These are phyloP conservation scores for Chiua virens DNA, from an alignment of 768 basidiomycete genomes.

Conservation along the genomic window DNA sequence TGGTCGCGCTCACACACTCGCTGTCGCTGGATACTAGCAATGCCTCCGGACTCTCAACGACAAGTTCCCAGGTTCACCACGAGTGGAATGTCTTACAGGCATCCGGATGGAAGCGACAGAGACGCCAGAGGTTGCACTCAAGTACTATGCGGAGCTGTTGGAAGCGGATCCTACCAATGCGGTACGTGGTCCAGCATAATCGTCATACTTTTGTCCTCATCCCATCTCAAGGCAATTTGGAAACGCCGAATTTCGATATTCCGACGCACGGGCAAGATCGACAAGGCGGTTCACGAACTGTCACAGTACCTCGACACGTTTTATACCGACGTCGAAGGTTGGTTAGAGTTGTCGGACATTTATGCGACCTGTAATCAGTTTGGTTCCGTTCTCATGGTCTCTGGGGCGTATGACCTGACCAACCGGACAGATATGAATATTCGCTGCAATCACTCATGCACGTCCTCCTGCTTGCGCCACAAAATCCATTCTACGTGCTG, in stretches of 20 bases:
- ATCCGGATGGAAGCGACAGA: slow-evolving; percentile 75
- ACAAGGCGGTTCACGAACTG: slow-evolving; percentile 71
- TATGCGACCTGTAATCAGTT: slow-evolving; percentile 77
- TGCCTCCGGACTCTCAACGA: slow-evolving; percentile 54
- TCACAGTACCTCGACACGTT: slow-evolving; percentile 78
- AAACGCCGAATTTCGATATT: slow-evolving; percentile 81
- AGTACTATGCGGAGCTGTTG: slow-evolving; percentile 63
- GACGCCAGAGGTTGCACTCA: slow-evolving; percentile 52
- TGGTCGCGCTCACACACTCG: slow-evolving; percentile 3
- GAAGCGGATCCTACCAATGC: slow-evolving; percentile 66
- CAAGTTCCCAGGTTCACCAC: slow-evolving; percentile 77
- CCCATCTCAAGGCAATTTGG: slow-evolving; percentile 53
- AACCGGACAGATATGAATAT: slow-evolving; percentile 56
- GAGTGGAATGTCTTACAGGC: slow-evolving; percentile 76
- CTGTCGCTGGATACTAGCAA: slow-evolving; percentile 15
- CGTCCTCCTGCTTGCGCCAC: slow-evolving; percentile 76
- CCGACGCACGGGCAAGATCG: slow-evolving; percentile 57
- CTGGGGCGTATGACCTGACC: background rate
- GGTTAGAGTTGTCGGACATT: slow-evolving; percentile 83
- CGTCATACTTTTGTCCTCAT: background rate
- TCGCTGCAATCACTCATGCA: slow-evolving; percentile 80
- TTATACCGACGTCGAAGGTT: slow-evolving; percentile 85
- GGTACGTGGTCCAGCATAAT: slow-evolving; percentile 43
- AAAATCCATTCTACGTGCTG: slow-evolving; percentile 83
- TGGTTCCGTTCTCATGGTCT: slow-evolving; percentile 24